These are phyloP conservation scores for Flaveria brownii DNA, from an alignment of 129 eudicot genomes.

Conservation along the genomic window DNA sequence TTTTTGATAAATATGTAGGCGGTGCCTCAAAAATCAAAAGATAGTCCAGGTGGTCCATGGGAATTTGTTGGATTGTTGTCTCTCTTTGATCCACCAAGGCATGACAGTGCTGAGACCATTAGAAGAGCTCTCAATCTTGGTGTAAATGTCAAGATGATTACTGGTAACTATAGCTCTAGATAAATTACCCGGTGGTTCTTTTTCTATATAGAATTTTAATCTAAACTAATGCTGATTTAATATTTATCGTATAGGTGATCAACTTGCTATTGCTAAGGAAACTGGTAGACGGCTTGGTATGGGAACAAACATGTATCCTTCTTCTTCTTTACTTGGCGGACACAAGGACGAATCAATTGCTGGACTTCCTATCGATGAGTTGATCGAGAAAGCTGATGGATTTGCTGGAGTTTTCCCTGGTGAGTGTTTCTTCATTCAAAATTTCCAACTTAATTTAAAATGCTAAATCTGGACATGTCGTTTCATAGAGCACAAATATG, in stretches of 20 bases:
- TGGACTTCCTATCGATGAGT: slow-evolving; percentile 8
- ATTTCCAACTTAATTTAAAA: neutral
- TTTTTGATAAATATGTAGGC: slow-evolving; percentile 35
- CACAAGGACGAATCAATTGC: slow-evolving; percentile 19
- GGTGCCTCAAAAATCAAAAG: slow-evolving; percentile 71
- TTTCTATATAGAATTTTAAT: neutral
- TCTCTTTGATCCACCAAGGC: slow-evolving; percentile 73
- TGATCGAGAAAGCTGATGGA: slow-evolving; percentile 42
- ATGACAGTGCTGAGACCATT: slow-evolving; percentile 70
- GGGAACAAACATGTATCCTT: slow-evolving; percentile 19
- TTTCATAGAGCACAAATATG: slow-evolving; percentile 13
- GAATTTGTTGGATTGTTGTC: slow-evolving; percentile 69
- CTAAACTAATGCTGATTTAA: neutral
- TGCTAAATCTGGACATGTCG: neutral
- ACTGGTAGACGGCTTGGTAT: slow-evolving; percentile 9
- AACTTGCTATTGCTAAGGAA: slow-evolving; percentile 20
- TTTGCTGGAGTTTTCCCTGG: slow-evolving; percentile 97
- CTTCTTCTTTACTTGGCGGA: slow-evolving; percentile 13
- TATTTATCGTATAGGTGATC: slow-evolving; percentile 5
- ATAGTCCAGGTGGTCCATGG: slow-evolving; percentile 63
- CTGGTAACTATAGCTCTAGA: slow-evolving; percentile 40
- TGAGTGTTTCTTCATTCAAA: slow-evolving; percentile 22
- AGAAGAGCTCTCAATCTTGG: slow-evolving; percentile 69
- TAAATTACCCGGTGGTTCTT: neutral
- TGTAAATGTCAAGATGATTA: slow-evolving; percentile 78